Evolutionary conservation across 2,329 filamentous ascomycete species (phyloP).

Genomic region (Didymella glomerata): DNA sequence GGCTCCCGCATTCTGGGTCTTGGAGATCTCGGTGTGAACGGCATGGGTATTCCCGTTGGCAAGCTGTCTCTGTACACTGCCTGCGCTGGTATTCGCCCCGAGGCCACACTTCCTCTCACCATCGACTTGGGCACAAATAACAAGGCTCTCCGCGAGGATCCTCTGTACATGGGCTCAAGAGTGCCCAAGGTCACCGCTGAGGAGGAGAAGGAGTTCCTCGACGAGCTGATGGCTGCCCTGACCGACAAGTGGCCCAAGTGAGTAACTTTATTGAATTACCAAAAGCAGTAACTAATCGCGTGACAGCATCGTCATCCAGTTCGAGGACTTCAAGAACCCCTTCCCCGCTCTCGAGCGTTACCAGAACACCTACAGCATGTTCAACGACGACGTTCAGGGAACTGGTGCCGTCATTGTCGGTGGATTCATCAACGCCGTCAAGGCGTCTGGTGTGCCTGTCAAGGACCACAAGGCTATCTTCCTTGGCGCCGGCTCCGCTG

Average conservation of each 20-base stretch:
- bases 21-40: slow-evolving; percentile 94
- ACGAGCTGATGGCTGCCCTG: slow-evolving; percentile 94
- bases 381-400: slow-evolving; percentile 98
- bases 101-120: slow-evolving; percentile 68
- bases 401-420: slow-evolving; percentile 94
- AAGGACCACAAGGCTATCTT: slow-evolving; percentile 95
- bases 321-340: slow-evolving; percentile 97
- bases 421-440: slow-evolving; percentile 79
- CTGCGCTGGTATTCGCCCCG: slow-evolving; percentile 91
- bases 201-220: slow-evolving; percentile 90
- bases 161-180: slow-evolving; percentile 90
- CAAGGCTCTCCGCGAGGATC: slow-evolving; percentile 73
- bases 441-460: slow-evolving; percentile 82
- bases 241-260: slow-evolving; percentile 77
- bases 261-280: slow-evolving; percentile 40
- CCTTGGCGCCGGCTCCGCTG: slow-evolving; percentile 93
- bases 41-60: slow-evolving; percentile 97
- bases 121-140: slow-evolving; percentile 71
- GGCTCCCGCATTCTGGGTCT: slow-evolving; percentile 92
- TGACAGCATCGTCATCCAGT: slow-evolving; percentile 79
- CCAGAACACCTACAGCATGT: slow-evolving; percentile 87
- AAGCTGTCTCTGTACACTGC: slow-evolving; percentile 96
- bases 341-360: slow-evolving; percentile 94
- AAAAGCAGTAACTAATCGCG: slow-evolving; percentile 41
- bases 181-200: slow-evolving; percentile 79